A percentile compares a stretch with the other conserved stretches of the same genome.
Conservation (phyloP, 441 rosid species). For the Raphanus hybrid region DNA sequence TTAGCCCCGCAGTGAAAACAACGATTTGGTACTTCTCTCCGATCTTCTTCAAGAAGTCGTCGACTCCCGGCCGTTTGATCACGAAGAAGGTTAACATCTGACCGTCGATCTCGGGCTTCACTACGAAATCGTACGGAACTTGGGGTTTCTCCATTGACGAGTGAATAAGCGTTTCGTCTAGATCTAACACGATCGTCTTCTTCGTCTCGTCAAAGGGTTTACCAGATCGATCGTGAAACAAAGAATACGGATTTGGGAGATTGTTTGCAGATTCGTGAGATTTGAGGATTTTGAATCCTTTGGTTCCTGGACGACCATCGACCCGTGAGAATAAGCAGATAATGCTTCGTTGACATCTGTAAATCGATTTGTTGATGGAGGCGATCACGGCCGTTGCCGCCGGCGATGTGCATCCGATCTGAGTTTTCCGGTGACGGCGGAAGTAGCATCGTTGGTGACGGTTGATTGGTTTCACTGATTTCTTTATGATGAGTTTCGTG, state of each 20-base stretch:
- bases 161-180: conserved; percentile 89
- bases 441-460: conserved; percentile 38
- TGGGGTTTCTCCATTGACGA: conserved; percentile 74
- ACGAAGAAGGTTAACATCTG: conserved; percentile 67
- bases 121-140: conserved; percentile 58
- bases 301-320: conserved; percentile 34
- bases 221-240: conserved; percentile 27
- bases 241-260: not conserved
- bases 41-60: conserved; percentile 60
- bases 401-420: conserved; percentile 43
- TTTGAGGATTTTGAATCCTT: conserved; percentile 63
- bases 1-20: conserved; percentile 85
- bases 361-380: conserved; percentile 63
- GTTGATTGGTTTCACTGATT: conserved; percentile 14
- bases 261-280: not conserved
- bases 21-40: conserved; percentile 68
- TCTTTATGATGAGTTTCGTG: conserved; percentile 40
- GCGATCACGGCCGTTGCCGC: conserved; percentile 46
- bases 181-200: conserved; percentile 80
- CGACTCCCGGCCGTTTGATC: conserved; percentile 83
- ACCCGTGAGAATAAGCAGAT: conserved; percentile 64
- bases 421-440: conserved; percentile 44
- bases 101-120: conserved; percentile 71
- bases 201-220: conserved; percentile 38
- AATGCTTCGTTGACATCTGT: conserved; percentile 63